These are phyloP conservation scores for Dioscorea dumetorum DNA, from an alignment of 106 monocot genomes.

Conservation along the genomic window DNA sequence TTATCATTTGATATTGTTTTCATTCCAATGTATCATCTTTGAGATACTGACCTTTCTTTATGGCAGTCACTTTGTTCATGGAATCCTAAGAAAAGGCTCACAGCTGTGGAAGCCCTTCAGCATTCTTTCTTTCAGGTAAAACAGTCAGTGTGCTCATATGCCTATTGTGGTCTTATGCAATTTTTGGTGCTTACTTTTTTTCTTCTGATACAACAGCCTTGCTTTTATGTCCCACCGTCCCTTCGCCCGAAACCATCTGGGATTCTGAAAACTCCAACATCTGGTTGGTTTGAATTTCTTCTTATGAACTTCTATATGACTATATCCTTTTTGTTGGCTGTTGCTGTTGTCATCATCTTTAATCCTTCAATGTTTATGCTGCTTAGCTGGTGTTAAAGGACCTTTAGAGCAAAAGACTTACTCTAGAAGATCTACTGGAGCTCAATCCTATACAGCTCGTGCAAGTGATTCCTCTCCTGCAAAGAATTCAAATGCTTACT, in stretches of 20 bases:
- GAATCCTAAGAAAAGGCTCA: conserved; percentile 60
- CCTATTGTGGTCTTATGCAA: background rate
- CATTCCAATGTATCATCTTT: no score
- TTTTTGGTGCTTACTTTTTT: background rate
- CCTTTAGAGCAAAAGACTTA: conserved; percentile 34
- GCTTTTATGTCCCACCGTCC: conserved; percentile 57
- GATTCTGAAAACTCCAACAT: conserved; percentile 33
- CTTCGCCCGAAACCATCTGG: conserved; percentile 27
- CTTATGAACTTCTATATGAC: background rate
- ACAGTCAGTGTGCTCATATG: background rate
- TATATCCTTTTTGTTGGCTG: background rate
- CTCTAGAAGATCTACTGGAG: conserved; percentile 29
- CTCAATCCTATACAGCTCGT: conserved; percentile 16
- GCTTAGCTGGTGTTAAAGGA: conserved; percentile 37
- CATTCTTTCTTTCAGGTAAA: conserved; percentile 70
- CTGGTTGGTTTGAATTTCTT: conserved; percentile 23
- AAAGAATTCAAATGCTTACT: conserved; percentile 11
- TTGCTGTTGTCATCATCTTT: background rate
- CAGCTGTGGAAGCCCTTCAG: conserved; percentile 48
- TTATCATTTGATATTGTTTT: no score
- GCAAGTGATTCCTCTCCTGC: conserved; percentile 22
- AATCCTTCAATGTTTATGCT: background rate
- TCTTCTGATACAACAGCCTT: conserved; percentile 28
- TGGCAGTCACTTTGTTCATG: conserved; percentile 47
- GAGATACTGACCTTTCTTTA: no score